Evolutionary conservation across 2,329 filamentous ascomycete species (phyloP).

Genomic region (Fusarium sp.): DNA sequence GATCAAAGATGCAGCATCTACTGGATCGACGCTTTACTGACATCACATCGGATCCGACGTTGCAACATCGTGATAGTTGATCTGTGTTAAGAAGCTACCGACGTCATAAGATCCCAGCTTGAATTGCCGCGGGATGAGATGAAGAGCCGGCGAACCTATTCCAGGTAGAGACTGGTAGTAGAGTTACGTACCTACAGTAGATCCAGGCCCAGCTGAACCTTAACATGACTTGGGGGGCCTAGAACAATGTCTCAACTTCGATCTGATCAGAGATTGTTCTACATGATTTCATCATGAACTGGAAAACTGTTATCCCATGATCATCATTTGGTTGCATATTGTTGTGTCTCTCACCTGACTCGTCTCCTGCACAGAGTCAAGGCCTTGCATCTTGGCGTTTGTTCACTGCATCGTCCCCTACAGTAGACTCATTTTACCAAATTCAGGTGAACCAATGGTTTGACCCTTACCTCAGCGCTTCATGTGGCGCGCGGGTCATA

Average conservation of each 20-base stretch:
- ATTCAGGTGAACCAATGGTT: constrained; percentile 34
- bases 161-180: background rate
- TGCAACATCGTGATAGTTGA: constrained; percentile 4
- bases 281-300: background rate
- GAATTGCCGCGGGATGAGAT: constrained; percentile 13
- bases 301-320: background rate
- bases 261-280: background rate
- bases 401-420: constrained; percentile 1
- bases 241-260: background rate
- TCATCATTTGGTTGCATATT: background rate
- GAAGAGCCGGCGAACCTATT: constrained; percentile 12
- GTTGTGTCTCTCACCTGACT: constrained; percentile 12
- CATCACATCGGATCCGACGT: constrained; percentile 20
- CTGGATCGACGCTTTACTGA: constrained; percentile 19
- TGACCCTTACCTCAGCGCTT: constrained; percentile 8
- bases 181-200: constrained; percentile 4
- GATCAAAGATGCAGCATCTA: background rate
- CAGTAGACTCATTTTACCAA: constrained; percentile 28
- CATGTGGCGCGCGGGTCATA: constrained; percentile 28
- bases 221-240: background rate
- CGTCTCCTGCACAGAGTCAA: constrained; percentile 7
- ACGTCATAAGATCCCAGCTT: constrained; percentile 25
- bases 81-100: background rate
- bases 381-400: constrained; percentile 18
- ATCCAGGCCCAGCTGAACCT: background rate